These are phyloP conservation scores for Mortierella hygrophila DNA, from an alignment of 192 early-diverging fungal genomes.

Conservation along the genomic window DNA sequence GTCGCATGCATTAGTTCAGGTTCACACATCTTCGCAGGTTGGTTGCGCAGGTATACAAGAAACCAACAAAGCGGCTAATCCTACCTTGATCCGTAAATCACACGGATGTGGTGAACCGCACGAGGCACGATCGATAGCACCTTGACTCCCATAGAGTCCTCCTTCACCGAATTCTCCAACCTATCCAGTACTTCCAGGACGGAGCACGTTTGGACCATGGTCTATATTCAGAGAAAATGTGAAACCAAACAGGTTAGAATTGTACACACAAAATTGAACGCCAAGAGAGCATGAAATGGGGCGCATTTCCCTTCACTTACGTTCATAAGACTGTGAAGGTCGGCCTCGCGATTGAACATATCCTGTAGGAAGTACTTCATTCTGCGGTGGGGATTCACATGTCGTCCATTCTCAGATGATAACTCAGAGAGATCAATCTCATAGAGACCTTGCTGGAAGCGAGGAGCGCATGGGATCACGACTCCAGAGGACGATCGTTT, in stretches of 20 bases:
- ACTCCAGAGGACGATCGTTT: slow-evolving; percentile 32
- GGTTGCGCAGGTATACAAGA: too few relatives aligned
- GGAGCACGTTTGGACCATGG: slow-evolving; percentile 32
- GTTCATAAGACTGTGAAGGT: slow-evolving; percentile 47
- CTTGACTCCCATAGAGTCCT: slow-evolving; percentile 43
- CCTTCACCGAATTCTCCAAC: slow-evolving; percentile 43
- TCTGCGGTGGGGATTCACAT: slow-evolving; percentile 41
- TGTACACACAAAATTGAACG: background rate
- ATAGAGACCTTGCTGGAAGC: slow-evolving; percentile 41
- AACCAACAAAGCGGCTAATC: background rate
- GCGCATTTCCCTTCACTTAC: slow-evolving; percentile 14
- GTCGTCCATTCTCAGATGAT: background rate
- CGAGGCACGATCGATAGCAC: slow-evolving; percentile 42
- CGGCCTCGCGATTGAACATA: slow-evolving; percentile 48
- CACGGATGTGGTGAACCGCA: slow-evolving; percentile 43
- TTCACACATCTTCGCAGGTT: too few relatives aligned
- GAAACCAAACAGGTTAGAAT: background rate
- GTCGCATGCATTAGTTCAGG: background rate
- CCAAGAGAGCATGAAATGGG: background rate
- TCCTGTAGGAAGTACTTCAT: slow-evolving; percentile 52
- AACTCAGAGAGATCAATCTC: slow-evolving; percentile 27
- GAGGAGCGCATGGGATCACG: slow-evolving; percentile 30
- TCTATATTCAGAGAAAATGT: slow-evolving; percentile 20
- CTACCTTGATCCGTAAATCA: slow-evolving; percentile 51
- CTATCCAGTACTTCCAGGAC: slow-evolving; percentile 45